Evolutionary conservation across 2,329 filamentous ascomycete species (phyloP).

Genomic region (Coleophoma cylindrospora): DNA sequence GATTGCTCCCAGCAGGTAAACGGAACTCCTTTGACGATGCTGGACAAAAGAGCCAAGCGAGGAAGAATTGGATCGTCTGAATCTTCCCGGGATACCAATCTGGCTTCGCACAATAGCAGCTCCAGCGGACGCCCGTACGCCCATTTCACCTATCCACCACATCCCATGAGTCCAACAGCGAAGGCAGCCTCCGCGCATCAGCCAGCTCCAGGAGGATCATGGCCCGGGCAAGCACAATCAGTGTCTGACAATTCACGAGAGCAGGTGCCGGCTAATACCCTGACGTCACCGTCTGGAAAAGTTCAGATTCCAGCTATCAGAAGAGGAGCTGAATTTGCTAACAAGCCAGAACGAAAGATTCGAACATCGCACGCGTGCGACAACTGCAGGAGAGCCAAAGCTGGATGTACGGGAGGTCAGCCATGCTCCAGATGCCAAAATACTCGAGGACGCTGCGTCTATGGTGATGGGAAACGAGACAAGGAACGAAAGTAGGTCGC

Average conservation of each 20-base stretch:
- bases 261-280: background rate
- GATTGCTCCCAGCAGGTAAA: background rate
- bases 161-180: too few species aligned
- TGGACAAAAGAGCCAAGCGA: background rate
- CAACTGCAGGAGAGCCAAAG: slow-evolving; percentile 29
- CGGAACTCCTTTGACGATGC: background rate
- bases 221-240: too few species aligned
- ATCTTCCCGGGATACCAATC: background rate
- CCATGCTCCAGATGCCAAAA: slow-evolving; percentile 28
- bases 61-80: background rate
- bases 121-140: background rate
- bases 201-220: too few species aligned
- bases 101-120: background rate
- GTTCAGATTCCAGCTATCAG: slow-evolving; percentile 16
- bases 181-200: too few species aligned
- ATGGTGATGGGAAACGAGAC: slow-evolving; percentile 24
- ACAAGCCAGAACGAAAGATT: slow-evolving; percentile 10
- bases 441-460: slow-evolving; percentile 13
- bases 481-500: slow-evolving; percentile 17
- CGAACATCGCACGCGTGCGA: slow-evolving; percentile 27
- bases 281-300: slow-evolving; percentile 12
- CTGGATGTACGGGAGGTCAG: slow-evolving; percentile 28
- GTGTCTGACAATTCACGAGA: too few species aligned
- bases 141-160: too few species aligned
- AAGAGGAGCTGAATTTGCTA: slow-evolving; percentile 1